A percentile compares a stretch with the other conserved stretches of the same genome.
Conservation (phyloP, 2,329 filamentous ascomycete genomes). For the Diaporthe sp. region DNA sequence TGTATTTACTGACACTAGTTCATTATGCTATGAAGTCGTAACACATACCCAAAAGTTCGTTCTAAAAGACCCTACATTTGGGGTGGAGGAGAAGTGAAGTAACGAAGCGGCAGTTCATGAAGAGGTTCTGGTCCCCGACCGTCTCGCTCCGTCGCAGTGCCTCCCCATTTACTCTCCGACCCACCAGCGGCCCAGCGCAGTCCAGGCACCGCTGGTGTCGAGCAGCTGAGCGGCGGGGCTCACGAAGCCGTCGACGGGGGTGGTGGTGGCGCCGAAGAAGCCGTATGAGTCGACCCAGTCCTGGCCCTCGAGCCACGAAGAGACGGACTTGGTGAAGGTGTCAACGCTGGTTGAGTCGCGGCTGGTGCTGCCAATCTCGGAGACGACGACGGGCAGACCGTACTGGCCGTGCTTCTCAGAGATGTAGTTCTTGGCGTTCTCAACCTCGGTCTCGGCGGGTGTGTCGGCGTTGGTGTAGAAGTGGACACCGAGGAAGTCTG, state of each 20-base stretch:
- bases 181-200: conserved; percentile 38
- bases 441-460: conserved; percentile 42
- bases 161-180: conserved; percentile 2
- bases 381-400: conserved; percentile 48
- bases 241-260: conserved; percentile 55
- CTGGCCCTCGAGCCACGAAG: conserved; percentile 54
- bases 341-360: conserved; percentile 49
- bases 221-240: conserved; percentile 58
- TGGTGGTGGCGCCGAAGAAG: conserved; percentile 55
- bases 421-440: conserved; percentile 49
- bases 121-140: neutral
- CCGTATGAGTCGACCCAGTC: conserved; percentile 55
- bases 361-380: conserved; percentile 54
- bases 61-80: conserved; percentile 11
- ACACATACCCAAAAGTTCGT: conserved; percentile 18
- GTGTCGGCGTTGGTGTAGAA: conserved; percentile 51
- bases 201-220: conserved; percentile 53
- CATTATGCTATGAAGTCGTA: conserved; percentile 14
- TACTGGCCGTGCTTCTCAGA: conserved; percentile 48
- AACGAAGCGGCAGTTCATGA: conserved; percentile 10
- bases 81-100: conserved; percentile 8
- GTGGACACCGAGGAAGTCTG: conserved; percentile 55
- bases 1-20: conserved; percentile 20
- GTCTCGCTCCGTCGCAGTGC: neutral
- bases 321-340: conserved; percentile 50